These are phyloP conservation scores for Crataegus laevigata DNA, from an alignment of 306 rosid species.

Conservation along the genomic window DNA sequence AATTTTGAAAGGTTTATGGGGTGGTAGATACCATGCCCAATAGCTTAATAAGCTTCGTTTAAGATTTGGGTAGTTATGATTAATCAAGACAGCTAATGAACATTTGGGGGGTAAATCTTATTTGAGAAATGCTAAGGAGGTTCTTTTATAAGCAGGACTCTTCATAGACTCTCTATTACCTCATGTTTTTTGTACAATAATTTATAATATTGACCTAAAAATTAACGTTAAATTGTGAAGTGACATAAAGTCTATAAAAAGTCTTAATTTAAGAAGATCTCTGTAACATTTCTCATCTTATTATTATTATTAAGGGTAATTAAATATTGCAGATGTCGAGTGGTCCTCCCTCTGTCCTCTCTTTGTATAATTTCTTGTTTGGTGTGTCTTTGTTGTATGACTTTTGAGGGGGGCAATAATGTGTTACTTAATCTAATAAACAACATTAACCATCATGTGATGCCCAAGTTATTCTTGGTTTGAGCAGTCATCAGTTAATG, in stretches of 20 bases:
- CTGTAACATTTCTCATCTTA: no score
- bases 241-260: no score
- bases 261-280: no score
- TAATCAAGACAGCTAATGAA: slow-evolving; percentile 76
- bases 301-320: slow-evolving; percentile 30
- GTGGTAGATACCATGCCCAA: slow-evolving; percentile 47
- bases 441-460: slow-evolving; percentile 34
- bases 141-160: no score
- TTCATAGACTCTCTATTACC: no score
- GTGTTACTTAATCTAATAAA: slow-evolving; percentile 32
- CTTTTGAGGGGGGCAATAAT: slow-evolving; percentile 49
- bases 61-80: slow-evolving; percentile 67
- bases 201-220: no score
- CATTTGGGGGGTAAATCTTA: slow-evolving; percentile 44
- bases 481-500: neutral
- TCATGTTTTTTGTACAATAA: no score
- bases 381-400: slow-evolving; percentile 24
- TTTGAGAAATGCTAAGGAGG: no score
- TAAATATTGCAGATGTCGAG: slow-evolving; percentile 26
- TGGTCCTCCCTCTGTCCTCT: slow-evolving; percentile 48
- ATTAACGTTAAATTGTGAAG: fast-evolving
- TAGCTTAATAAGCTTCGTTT: slow-evolving; percentile 51
- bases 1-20: slow-evolving; percentile 15
- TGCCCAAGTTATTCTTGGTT: neutral
- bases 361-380: slow-evolving; percentile 3